These are phyloP conservation scores for Neonectria neomacrospora DNA, from an alignment of 2,329 filamentous ascomycete species.

Conservation along the genomic window DNA sequence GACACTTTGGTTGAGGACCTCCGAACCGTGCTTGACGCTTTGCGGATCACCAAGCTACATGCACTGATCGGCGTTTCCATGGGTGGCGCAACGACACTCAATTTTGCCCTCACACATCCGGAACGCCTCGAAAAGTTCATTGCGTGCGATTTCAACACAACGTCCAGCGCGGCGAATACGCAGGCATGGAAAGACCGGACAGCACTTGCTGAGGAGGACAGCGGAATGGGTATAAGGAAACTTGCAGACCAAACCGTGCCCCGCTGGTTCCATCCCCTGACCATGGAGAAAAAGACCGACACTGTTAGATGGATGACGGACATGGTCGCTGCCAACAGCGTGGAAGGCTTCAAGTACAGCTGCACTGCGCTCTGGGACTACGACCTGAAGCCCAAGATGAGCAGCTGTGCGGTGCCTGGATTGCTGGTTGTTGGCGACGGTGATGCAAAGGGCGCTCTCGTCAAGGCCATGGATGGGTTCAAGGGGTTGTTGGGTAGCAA, in stretches of 20 bases:
- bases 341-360: slow-evolving; percentile 74
- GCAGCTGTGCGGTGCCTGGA: slow-evolving; percentile 65
- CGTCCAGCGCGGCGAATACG: slow-evolving; percentile 78
- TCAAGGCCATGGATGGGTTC: slow-evolving; percentile 84
- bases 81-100: slow-evolving; percentile 81
- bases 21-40: slow-evolving; percentile 70
- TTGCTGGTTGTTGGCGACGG: slow-evolving; percentile 77
- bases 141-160: slow-evolving; percentile 81
- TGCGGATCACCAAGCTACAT: slow-evolving; percentile 75
- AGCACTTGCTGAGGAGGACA: slow-evolving; percentile 68
- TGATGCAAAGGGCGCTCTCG: slow-evolving; percentile 77
- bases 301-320: slow-evolving; percentile 68
- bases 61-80: slow-evolving; percentile 81
- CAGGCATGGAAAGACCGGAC: slow-evolving; percentile 84
- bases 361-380: slow-evolving; percentile 79
- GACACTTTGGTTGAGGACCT: slow-evolving; percentile 77
- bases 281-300: slow-evolving; percentile 55
- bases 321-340: slow-evolving; percentile 75
- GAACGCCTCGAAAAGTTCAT: slow-evolving; percentile 69
- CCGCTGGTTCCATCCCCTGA: slow-evolving; percentile 79
- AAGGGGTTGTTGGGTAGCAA: slow-evolving; percentile 64
- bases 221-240: slow-evolving; percentile 68
- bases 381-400: slow-evolving; percentile 70
- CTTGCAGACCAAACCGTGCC: slow-evolving; percentile 77
- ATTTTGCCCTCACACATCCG: slow-evolving; percentile 75